These are phyloP conservation scores for Vitis hybrid DNA, from an alignment of 177 flowering plant species.

Conservation along the genomic window DNA sequence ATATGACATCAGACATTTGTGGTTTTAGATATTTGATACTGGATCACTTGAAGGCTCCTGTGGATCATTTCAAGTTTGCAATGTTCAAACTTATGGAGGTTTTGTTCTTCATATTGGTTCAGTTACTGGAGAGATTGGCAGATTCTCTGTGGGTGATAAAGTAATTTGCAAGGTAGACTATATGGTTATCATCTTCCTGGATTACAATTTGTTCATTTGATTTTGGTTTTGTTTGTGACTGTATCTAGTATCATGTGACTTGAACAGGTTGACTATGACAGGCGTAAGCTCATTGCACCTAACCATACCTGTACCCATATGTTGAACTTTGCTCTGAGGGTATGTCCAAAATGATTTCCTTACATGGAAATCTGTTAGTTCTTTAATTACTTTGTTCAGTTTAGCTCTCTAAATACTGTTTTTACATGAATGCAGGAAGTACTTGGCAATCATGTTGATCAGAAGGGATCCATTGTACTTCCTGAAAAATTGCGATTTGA, in stretches of 20 bases:
- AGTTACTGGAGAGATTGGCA: constrained; percentile 41
- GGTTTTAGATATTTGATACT: constrained; percentile 80
- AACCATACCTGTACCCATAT: constrained; percentile 99
- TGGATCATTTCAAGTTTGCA: constrained; percentile 72
- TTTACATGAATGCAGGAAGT: constrained; percentile 62
- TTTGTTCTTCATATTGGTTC: constrained; percentile 87
- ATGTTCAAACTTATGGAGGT: constrained; percentile 93
- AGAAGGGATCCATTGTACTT: constrained; percentile 97
- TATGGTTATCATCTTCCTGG: not conserved
- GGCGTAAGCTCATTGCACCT: constrained; percentile 90
- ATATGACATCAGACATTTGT: constrained; percentile 10
- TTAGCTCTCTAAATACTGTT: not conserved
- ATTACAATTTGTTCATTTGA: not conserved
- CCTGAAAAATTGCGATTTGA: constrained; percentile 95
- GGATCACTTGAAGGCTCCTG: constrained; percentile 66
- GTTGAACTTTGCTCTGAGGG: constrained; percentile 96
- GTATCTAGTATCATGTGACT: not conserved
- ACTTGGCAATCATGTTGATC: constrained; percentile 95
- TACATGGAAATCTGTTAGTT: not conserved
- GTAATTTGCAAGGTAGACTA: constrained; percentile 74
- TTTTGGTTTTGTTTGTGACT: not conserved
- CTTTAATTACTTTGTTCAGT: not conserved
- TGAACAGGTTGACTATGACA: constrained; percentile 83
- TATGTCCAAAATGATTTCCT: constrained; percentile 17
- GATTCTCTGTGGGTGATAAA: constrained; percentile 64